These are phyloP conservation scores for Trapa incisa DNA, from an alignment of 345 rosid genomes.

Conservation along the genomic window DNA sequence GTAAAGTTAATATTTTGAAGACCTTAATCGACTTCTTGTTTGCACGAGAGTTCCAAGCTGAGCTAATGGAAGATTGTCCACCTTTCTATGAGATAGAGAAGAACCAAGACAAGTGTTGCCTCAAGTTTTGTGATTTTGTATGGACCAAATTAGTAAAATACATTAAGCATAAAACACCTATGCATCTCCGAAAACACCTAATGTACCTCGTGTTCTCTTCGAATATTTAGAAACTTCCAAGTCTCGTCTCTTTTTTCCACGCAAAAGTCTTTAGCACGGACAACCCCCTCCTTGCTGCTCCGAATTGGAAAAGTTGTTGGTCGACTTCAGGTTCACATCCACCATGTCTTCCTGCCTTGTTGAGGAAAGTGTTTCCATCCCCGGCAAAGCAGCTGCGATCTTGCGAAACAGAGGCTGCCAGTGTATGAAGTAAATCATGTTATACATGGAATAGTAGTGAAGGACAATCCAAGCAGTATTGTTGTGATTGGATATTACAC, in stretches of 20 bases:
- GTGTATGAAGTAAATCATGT: conserved; percentile 8
- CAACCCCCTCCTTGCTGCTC: conserved; percentile 85
- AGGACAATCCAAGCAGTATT: too few relatives aligned
- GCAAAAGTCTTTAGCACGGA: conserved; percentile 35
- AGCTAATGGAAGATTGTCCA: too few relatives aligned
- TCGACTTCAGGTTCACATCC: conserved; percentile 76
- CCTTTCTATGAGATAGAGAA: too few relatives aligned
- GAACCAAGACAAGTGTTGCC: too few relatives aligned
- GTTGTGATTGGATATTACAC: background rate
- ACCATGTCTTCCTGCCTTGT: conserved; percentile 93
- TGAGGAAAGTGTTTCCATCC: conserved; percentile 85
- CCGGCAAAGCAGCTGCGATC: conserved; percentile 93
- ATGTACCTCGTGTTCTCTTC: background rate
- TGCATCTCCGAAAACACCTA: background rate
- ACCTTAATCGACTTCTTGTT: too few relatives aligned
- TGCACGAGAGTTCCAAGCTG: too few relatives aligned
- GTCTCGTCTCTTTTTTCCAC: too few relatives aligned
- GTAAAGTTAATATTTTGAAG: too few relatives aligned
- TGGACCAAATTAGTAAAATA: too few relatives aligned
- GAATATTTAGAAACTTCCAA: background rate
- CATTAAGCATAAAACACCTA: background rate
- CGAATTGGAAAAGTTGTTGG: conserved; percentile 54
- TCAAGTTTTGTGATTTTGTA: too few relatives aligned
- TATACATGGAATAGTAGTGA: too few relatives aligned
- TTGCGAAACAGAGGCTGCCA: conserved; percentile 84